These are phyloP conservation scores for Irpex rosettiformis DNA, from an alignment of 1,284 basidiomycete species.

Conservation along the genomic window DNA sequence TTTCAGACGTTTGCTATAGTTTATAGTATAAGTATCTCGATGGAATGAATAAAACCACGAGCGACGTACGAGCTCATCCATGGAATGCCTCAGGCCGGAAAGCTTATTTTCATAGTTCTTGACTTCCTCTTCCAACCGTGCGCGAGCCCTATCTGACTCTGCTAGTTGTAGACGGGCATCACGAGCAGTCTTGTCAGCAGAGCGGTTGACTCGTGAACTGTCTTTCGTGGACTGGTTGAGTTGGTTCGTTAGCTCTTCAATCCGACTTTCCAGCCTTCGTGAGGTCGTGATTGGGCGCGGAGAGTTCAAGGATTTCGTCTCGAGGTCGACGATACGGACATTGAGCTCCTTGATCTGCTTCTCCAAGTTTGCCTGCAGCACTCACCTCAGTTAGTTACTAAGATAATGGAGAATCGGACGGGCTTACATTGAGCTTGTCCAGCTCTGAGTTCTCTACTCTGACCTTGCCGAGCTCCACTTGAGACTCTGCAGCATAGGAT, in stretches of 20 bases:
- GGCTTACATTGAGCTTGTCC: slow-evolving; percentile 70
- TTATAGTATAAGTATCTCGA: neutral
- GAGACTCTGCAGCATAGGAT: slow-evolving; percentile 68
- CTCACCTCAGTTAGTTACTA: slow-evolving; percentile 4
- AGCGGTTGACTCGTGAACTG: slow-evolving; percentile 43
- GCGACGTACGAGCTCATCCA: slow-evolving; percentile 55
- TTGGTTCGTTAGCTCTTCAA: slow-evolving; percentile 70
- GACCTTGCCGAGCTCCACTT: slow-evolving; percentile 70
- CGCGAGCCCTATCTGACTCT: slow-evolving; percentile 59
- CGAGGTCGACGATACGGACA: slow-evolving; percentile 76
- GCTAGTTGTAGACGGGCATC: slow-evolving; percentile 52
- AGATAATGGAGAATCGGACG: slow-evolving; percentile 2
- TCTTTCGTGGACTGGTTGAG: slow-evolving; percentile 50
- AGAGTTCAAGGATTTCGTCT: slow-evolving; percentile 68
- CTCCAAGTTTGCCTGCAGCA: slow-evolving; percentile 69
- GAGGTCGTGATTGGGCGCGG: slow-evolving; percentile 54
- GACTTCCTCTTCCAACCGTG: slow-evolving; percentile 63
- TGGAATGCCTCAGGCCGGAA: slow-evolving; percentile 46
- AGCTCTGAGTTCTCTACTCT: slow-evolving; percentile 76
- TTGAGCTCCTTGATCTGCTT: slow-evolving; percentile 83
- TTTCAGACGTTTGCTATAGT: slow-evolving; percentile 71
- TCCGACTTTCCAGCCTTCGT: slow-evolving; percentile 58
- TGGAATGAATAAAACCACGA: slow-evolving; percentile 9
- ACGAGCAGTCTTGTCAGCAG: slow-evolving; percentile 49
- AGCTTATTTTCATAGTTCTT: slow-evolving; percentile 57